A percentile compares a stretch with the other conserved stretches of the same genome.
Conservation (phyloP, 179 eudicot species). For the Drosera spatulata region DNA sequence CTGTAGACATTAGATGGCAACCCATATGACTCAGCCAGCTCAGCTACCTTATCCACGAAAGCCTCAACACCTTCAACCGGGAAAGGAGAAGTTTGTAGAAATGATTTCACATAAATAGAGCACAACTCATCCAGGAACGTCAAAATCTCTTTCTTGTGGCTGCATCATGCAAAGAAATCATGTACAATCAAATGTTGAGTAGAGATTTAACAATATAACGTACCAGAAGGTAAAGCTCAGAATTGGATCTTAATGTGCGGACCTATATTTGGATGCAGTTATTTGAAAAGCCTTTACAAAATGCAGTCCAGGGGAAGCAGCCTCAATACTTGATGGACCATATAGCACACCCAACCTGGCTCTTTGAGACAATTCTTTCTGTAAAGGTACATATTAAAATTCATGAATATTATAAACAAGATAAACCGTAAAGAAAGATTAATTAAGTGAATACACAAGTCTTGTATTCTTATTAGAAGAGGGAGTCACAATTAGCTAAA, state of each 20-base stretch:
- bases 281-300: slow-evolving; percentile 60
- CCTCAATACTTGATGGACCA: slow-evolving; percentile 26
- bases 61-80: slow-evolving; percentile 30
- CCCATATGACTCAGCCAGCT: slow-evolving; percentile 50
- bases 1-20: slow-evolving; percentile 45
- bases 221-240: not conserved
- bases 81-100: slow-evolving; percentile 28
- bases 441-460: too few species aligned
- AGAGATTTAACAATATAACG: too few species aligned
- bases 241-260: not conserved
- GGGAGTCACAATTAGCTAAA: too few species aligned
- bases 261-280: slow-evolving; percentile 65
- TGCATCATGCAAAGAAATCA: slow-evolving; percentile 23
- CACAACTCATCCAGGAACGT: slow-evolving; percentile 73
- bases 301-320: slow-evolving; percentile 39
- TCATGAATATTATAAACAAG: slow-evolving; percentile 1
- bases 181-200: too few species aligned
- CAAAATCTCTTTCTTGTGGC: slow-evolving; percentile 72
- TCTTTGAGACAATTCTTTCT: slow-evolving; percentile 63
- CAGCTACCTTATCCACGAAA: slow-evolving; percentile 47
- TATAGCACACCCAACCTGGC: slow-evolving; percentile 81
- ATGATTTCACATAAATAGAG: slow-evolving; percentile 48
- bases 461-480: too few species aligned
- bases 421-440: too few species aligned
- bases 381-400: slow-evolving; percentile 11